A percentile compares a stretch with the other conserved stretches of the same genome.
Conservation (phyloP, 768 basidiomycete genomes). For the Agaricus subrufescens region DNA sequence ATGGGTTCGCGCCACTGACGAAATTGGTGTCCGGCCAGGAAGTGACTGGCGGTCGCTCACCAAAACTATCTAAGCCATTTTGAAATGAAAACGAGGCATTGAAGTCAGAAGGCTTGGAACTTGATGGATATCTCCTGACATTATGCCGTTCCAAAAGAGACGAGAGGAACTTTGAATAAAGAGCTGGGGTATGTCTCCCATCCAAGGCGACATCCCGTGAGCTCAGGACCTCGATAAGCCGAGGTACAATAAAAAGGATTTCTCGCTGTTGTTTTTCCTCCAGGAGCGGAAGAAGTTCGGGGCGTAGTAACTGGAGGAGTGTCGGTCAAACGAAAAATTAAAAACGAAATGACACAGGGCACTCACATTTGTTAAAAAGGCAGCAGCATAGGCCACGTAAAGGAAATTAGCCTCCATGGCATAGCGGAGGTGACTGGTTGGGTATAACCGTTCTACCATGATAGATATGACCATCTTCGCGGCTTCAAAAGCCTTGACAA, state of each 20-base stretch:
- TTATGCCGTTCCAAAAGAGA: constrained; percentile 30
- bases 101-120: neutral
- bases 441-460: constrained; percentile 45
- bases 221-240: constrained; percentile 40
- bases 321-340: neutral
- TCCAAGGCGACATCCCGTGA: constrained; percentile 50
- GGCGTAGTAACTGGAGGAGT: constrained; percentile 40
- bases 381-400: constrained; percentile 54
- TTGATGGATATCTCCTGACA: neutral
- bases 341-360: neutral
- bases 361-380: constrained; percentile 56
- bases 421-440: constrained; percentile 50
- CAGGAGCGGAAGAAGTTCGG: constrained; percentile 40
- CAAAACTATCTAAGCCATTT: constrained; percentile 13
- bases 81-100: neutral
- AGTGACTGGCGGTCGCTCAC: constrained; percentile 26
- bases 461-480: constrained; percentile 56
- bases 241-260: constrained; percentile 38
- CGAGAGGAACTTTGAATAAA: constrained; percentile 54
- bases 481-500: constrained; percentile 44
- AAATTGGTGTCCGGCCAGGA: constrained; percentile 42
- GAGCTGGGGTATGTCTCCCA: constrained; percentile 49
- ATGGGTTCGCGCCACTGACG: neutral
- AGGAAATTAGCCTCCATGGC: constrained; percentile 51
- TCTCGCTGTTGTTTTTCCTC: constrained; percentile 31